Conservation (phyloP, 805 yeast species). For the Komagataella populi region DNA sequence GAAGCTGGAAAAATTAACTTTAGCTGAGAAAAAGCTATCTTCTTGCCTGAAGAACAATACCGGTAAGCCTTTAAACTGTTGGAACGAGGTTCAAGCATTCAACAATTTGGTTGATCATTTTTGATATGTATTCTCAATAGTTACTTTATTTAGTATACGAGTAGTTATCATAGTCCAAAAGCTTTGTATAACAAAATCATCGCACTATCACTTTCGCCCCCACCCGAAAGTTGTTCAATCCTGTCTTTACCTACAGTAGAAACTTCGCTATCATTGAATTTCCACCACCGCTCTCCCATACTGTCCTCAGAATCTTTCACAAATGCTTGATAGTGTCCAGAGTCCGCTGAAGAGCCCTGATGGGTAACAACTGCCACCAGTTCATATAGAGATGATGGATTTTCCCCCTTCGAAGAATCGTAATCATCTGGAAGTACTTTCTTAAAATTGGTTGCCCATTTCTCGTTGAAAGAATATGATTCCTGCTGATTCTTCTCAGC, state of each 20-base stretch:
- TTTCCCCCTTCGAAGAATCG: conserved; percentile 48
- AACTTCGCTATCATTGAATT: conserved; percentile 88
- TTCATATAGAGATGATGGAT: conserved; percentile 81
- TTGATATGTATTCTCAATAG: conserved; percentile 9
- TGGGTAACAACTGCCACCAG: conserved; percentile 79
- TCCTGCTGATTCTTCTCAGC: conserved; percentile 39
- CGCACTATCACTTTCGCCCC: conserved; percentile 96
- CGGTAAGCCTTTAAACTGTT: conserved; percentile 63
- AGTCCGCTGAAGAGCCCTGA: conserved; percentile 90
- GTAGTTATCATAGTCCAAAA: conserved; percentile 38
- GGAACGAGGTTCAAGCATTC: conserved; percentile 67
- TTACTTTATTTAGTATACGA: not conserved
- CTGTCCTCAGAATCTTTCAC: conserved; percentile 54
- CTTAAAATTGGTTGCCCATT: conserved; percentile 32
- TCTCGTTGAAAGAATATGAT: conserved; percentile 29
- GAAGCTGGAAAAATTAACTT: conserved; percentile 24
- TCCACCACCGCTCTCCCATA: conserved; percentile 77
- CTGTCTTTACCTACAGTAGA: conserved; percentile 63
- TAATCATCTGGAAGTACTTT: conserved; percentile 32
- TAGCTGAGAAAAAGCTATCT: conserved; percentile 35
- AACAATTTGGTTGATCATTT: conserved; percentile 41
- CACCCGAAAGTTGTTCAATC: conserved; percentile 83
- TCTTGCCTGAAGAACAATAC: conserved; percentile 49
- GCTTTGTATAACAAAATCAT: conserved; percentile 78
- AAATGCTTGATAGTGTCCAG: conserved; percentile 94